Base-by-base conservation (phyloP, 305 asterid genomes). In the Andrographis paniculata region DNA sequence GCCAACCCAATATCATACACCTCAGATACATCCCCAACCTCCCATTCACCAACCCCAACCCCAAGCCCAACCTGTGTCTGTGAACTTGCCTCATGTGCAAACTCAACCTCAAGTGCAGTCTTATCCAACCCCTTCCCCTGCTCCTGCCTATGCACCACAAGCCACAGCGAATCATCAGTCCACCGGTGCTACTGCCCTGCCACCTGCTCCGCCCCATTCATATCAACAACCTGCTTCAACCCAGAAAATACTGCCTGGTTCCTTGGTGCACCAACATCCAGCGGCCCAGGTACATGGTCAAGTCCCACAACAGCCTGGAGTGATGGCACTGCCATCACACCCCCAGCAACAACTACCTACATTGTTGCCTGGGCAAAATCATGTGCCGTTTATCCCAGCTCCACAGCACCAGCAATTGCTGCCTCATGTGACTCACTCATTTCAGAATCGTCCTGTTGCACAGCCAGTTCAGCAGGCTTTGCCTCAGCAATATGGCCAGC, bases 101-200 rank as follows among this genome's bases (percentile, higher is more conserved):
- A 41, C 55, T 55, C 87, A 69, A 55, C 76, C 76, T 19, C 94
- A 67, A 51, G 30, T 58, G 47, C 77, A 72, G 42, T 73, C 49
- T 27, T 72, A 75, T 52, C 70, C 55, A 33, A 48, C 62, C 22
- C 78, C 65, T 30, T 45, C 75, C 44, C 76, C 64, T 44, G 66
- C 70, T 44, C 83, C 67, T 45, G 19, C 56, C 23, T 80, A 49
- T 55, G 78, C 80, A 55, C 64, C 75, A 48, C 89, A 66, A 23
- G 50, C 70, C 19, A 69, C n/a, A n/a, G n/a, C n/a, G n/a, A n/a
- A n/a, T n/a, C n/a, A 66, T 67, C 91, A 87, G 67, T 65, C 85
- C 49, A 35, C 69, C 10, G 66, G 60, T 60, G 70, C 73, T 43
- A 56, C 55, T 60, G 31, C 58, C 18, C 73, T 38, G 63, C 68